phyloP scores from a whole-genome alignment of 768 basidiomycete species.

The Auriscalpium vulgare region DNA sequence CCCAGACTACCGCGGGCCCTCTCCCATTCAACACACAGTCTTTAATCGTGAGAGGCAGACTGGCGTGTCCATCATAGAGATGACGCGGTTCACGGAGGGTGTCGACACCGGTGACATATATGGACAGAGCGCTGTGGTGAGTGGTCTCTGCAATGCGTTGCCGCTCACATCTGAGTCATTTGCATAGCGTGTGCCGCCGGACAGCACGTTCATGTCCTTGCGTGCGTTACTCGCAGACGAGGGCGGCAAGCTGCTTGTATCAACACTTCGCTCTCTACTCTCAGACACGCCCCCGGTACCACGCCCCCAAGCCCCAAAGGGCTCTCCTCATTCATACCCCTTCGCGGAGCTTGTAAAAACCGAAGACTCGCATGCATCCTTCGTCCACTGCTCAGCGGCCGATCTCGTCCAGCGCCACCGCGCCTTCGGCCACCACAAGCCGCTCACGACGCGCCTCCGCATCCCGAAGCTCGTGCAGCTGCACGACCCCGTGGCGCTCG shows the following conservation, averaged over 20 bases:
- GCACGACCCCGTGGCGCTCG: conserved; percentile 10
- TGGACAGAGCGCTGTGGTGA: conserved; percentile 46
- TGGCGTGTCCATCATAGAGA: conserved; percentile 76
- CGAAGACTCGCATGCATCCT: conserved; percentile 47
- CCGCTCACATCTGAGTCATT: background rate
- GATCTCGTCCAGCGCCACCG: conserved; percentile 47
- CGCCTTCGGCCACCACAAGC: conserved; percentile 60
- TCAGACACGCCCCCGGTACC: conserved; percentile 26
- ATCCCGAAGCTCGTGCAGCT: conserved; percentile 23
- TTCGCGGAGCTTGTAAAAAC: conserved; percentile 55
- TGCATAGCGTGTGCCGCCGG: conserved; percentile 29
- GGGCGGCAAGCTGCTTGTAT: conserved; percentile 68
- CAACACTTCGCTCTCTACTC: conserved; percentile 58
- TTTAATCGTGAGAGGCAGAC: conserved; percentile 58
- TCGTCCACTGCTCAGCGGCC: conserved; percentile 46
- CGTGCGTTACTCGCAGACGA: conserved; percentile 48
- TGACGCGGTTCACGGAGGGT: conserved; percentile 25
- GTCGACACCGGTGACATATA: conserved; percentile 53
- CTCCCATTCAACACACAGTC: conserved; percentile 82
- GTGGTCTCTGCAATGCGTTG: background rate
- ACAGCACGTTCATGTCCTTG: conserved; percentile 45
- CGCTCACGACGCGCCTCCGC: conserved; percentile 19
- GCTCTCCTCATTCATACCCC: conserved; percentile 14
- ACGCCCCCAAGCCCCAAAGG: conserved; percentile 27
- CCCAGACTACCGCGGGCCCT: conserved; percentile 82